Evolutionary conservation across 148 eudicot species (phyloP), one percentile per base, ranked within the genome.

Genomic region (Arbutus unedo): DNA sequence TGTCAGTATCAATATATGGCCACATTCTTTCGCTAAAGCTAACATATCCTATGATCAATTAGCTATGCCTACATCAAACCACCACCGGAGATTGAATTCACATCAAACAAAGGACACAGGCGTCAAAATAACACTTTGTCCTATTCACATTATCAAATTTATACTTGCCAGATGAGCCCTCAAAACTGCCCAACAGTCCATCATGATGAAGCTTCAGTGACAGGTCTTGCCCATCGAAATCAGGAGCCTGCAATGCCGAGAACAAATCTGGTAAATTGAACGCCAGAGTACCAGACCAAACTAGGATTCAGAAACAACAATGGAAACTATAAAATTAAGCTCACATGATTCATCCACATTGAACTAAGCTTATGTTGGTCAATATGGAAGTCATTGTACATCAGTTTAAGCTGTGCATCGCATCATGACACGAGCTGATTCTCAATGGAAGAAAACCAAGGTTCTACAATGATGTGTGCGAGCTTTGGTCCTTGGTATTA

Each of bases 121-220:
- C 3, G 16, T 74, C 6, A 56, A 48, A 48, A n/a, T 49, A 57
- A 47, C 11, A 73, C 47, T 18, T 10, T 60, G 55, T 44, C 50
- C 23, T 19, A 55, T 19, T 19, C 9, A 16, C 38, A 77, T 41
- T 41, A 21, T 73, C 25, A 57, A 48, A 75, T 18, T 55, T 4
- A 59, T 74, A 77, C 82, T 90, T 87, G 81, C 97, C 98, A 81
- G 97, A 90, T 79, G 91, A 85, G 25, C 87, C 91, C 82, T 92
- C 87, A 47, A 95, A 79, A 82, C 84, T 89, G 73, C 97, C 93
- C 79, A 95, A 72, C 74, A 84, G 82, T 66, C 96, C 94, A 79
- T 91, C 90, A 74, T 19, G 81, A 78, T 87, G 85, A 87, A 95
- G 91, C 62, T 92, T 87, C 74, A 95, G 81, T 44, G 93, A 82